These are phyloP conservation scores for Mortierella sp. DNA, from an alignment of 371 early-diverging fungal genomes.

Conservation along the genomic window DNA sequence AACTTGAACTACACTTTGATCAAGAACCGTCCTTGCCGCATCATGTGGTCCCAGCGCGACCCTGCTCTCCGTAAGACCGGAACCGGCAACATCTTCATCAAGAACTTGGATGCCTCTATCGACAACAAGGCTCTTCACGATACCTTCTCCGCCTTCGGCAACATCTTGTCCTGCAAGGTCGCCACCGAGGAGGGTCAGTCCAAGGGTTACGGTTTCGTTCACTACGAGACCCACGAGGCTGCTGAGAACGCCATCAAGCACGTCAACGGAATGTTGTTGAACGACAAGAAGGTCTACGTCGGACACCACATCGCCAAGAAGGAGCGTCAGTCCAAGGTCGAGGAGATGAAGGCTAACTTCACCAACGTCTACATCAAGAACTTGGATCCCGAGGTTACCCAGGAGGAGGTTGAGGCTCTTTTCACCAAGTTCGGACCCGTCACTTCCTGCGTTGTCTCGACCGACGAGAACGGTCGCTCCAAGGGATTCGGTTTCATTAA, in stretches of 20 bases:
- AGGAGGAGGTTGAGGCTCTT: constrained; percentile 88
- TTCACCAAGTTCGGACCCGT: constrained; percentile 91
- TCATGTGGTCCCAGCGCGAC: constrained; percentile 99
- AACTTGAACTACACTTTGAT: constrained; percentile 95
- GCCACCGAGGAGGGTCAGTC: constrained; percentile 91
- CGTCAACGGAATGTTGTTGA: constrained; percentile 99
- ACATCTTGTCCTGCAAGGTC: constrained; percentile 99
- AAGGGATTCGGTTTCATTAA: constrained; percentile 98
- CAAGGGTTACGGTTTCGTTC: constrained; percentile 99
- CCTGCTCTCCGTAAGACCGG: constrained; percentile 96
- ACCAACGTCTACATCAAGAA: constrained; percentile 99
- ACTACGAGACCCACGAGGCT: constrained; percentile 97
- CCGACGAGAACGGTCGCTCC: constrained; percentile 87
- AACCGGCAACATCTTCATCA: constrained; percentile 99
- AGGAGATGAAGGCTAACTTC: constrained; percentile 92
- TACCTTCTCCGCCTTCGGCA: constrained; percentile 99
- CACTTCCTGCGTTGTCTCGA: constrained; percentile 85
- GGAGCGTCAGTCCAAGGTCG: constrained; percentile 95
- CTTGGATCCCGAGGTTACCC: constrained; percentile 87
- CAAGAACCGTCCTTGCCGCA: constrained; percentile 96
- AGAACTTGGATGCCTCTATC: constrained; percentile 96
- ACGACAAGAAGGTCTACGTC: constrained; percentile 95
- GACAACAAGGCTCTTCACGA: constrained; percentile 91
- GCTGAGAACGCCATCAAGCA: constrained; percentile 98
- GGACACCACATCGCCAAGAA: constrained; percentile 94